Evolutionary conservation across 441 rosid species (phyloP).

Genomic region (Gossypium trilobum): DNA sequence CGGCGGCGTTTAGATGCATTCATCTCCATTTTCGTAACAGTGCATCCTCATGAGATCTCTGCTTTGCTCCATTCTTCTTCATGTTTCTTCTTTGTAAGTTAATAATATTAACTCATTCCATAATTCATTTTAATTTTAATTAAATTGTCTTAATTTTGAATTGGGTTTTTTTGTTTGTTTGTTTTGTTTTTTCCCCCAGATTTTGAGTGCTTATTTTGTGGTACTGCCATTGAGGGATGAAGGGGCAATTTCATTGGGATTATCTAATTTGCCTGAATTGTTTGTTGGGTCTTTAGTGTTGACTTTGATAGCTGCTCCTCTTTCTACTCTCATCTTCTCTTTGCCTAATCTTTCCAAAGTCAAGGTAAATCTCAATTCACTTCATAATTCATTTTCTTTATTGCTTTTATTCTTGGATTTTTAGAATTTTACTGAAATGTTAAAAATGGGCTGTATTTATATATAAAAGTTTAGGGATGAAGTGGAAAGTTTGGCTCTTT

Average conservation of each 20-base stretch:
- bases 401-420: background rate
- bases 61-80: constrained; percentile 63
- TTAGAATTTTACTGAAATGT: background rate
- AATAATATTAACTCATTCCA: background rate
- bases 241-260: constrained; percentile 72
- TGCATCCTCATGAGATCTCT: constrained; percentile 70
- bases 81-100: constrained; percentile 71
- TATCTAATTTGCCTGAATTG: constrained; percentile 64
- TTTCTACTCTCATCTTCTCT: constrained; percentile 76
- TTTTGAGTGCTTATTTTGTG: constrained; percentile 76
- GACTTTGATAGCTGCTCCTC: constrained; percentile 77
- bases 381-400: background rate
- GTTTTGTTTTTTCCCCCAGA: constrained; percentile 25
- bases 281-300: constrained; percentile 69
- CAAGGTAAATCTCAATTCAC: constrained; percentile 32
- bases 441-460: background rate
- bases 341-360: constrained; percentile 66
- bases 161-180: background rate
- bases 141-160: background rate
- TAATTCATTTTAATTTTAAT: background rate
- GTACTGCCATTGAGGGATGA: constrained; percentile 82
- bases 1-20: constrained; percentile 40
- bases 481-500: background rate
- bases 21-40: constrained; percentile 53
- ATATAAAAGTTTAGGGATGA: background rate